Percentiles rank a stretch among this genome's conserved stretches.
phyloP scores from a whole-genome alignment of 495 filamentous ascomycete species.

The Aspergillus heteromorphus region DNA sequence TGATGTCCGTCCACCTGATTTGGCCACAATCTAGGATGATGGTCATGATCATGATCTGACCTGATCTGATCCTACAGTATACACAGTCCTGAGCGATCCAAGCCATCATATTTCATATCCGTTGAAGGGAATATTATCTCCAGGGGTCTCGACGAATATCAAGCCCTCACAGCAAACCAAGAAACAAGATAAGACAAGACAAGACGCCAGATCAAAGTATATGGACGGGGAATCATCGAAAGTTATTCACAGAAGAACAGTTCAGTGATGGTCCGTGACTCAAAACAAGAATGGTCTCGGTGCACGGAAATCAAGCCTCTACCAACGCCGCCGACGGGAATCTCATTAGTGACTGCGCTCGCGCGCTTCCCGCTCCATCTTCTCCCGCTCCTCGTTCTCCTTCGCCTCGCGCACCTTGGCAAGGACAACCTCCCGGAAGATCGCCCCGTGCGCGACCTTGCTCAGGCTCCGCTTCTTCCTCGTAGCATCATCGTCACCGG shows the following conservation, averaged over 20 bases:
- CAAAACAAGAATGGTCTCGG: not conserved
- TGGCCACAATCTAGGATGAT: not conserved
- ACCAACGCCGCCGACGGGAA: not conserved
- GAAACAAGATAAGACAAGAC: too few relatives aligned
- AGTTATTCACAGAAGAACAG: constrained; percentile 16
- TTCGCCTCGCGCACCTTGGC: constrained; percentile 95
- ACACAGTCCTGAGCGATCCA: too few relatives aligned
- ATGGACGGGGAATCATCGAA: constrained; percentile 25
- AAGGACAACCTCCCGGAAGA: constrained; percentile 95
- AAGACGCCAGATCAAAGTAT: too few relatives aligned
- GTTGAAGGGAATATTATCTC: not conserved
- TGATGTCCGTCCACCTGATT: not conserved
- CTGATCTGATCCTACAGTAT: too few relatives aligned
- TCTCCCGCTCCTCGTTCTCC: constrained; percentile 70
- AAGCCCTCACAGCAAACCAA: not conserved
- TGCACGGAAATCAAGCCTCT: constrained; percentile 9
- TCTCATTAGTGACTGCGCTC: constrained; percentile 33
- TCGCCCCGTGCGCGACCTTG: constrained; percentile 77
- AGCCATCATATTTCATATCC: not conserved
- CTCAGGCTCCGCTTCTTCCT: constrained; percentile 64
- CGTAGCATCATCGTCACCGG: constrained; percentile 16
- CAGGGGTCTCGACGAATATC: not conserved
- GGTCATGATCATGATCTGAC: too few relatives aligned
- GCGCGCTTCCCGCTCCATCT: constrained; percentile 51
- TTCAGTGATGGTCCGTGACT: constrained; percentile 8